Base-by-base conservation (phyloP, 2,329 filamentous ascomycete genomes). In the Dothistroma septosporum region DNA sequence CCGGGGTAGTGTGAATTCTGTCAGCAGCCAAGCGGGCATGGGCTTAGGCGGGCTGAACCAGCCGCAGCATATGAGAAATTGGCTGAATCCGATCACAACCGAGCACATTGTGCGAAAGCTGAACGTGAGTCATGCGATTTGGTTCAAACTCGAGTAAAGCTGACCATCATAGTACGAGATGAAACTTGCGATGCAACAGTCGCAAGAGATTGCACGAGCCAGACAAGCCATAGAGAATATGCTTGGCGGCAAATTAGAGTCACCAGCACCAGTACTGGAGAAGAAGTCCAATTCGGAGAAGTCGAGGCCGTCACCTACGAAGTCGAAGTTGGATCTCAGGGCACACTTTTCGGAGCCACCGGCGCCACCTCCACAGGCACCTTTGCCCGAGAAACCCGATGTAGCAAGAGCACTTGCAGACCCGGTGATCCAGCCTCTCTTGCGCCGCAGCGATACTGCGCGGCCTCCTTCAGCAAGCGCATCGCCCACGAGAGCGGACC, bases 21-120 rank as follows among this genome's bases (percentile, higher is more conserved):
- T 85, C 66, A 82, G 82, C 61, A 59, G 54, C 35, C 66, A 69
- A 60, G 58, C 58, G 22, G 81, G 79, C 60, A 80, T 77, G 64
- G 82, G 85, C 67, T 77, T 83, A 68, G 83, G 77, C 66, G 78
- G 76, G 14, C 80, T 92, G 72, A 82, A 85, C 58, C 89, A 91
- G 66, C 90, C 91, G 68, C 84, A 91, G 56, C 86, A 87, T 61
- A 83, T 87, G 77, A 90, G 91, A 41, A 92, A 92, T 69, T 95
- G 91, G 86, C 80, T 95, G 59, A 90, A 90, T 7, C 91, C 92
- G 0, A 87, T 97, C 65, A 95, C 91, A 7, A 94, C 95, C 48
- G 94, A 99, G 73, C 91, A 96, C 69, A 92, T 99, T 59, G 88
- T 97, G 44, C 97, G 96, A 73, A 87, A 87, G 72, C 80, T 94